These are phyloP conservation scores for Starmera quercuum DNA, from an alignment of 805 yeast species.

Conservation along the genomic window DNA sequence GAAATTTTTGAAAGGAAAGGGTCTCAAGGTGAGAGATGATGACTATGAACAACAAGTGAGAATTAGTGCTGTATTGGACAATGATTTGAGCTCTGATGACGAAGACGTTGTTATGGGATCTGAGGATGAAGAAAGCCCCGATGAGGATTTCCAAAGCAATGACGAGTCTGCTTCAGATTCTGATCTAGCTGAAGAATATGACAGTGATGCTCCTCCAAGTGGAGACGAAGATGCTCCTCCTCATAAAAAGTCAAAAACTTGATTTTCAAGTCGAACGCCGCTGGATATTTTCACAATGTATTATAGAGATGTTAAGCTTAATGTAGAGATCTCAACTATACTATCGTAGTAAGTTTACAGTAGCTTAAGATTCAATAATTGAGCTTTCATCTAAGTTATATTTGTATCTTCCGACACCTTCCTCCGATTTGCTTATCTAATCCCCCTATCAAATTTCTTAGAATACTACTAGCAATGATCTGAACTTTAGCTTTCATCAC, in stretches of 20 bases:
- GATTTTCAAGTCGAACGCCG: background rate
- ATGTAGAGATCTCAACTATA: too few species aligned
- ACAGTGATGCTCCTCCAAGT: conserved; percentile 43
- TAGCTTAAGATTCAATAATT: too few species aligned
- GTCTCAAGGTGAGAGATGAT: conserved; percentile 77
- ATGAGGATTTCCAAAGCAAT: conserved; percentile 76
- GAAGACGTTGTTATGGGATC: conserved; percentile 54
- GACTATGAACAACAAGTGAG: conserved; percentile 80
- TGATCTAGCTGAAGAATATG: conserved; percentile 81
- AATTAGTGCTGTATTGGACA: conserved; percentile 68
- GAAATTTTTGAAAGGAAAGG: conserved; percentile 67
- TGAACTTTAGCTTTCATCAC: too few species aligned
- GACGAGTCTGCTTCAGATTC: conserved; percentile 31
- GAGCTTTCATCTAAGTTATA: too few species aligned
- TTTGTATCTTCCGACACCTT: too few species aligned
- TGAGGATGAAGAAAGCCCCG: conserved; percentile 76
- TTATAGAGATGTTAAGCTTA: too few species aligned
- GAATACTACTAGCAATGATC: too few species aligned
- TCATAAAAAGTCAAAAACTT: conserved; percentile 26
- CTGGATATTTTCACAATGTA: too few species aligned
- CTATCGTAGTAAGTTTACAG: too few species aligned
- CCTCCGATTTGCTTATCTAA: too few species aligned
- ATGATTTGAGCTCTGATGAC: conserved; percentile 37
- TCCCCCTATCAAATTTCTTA: too few species aligned
- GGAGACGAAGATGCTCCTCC: conserved; percentile 26